Conservation (phyloP, 257 asterid genomes). For the Ophiorrhiza pumila region DNA sequence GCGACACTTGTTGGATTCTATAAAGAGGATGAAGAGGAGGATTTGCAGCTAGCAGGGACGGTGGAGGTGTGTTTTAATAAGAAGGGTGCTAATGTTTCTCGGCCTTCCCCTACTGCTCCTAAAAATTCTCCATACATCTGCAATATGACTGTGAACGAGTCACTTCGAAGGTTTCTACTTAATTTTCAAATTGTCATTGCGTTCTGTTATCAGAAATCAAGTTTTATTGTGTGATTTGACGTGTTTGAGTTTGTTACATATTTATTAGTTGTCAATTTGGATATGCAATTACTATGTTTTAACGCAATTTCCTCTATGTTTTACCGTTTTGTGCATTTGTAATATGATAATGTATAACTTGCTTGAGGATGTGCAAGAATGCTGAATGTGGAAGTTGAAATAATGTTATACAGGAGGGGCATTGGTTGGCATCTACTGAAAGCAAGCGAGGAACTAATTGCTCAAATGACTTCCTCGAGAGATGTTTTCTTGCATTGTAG, state of each 20-base stretch:
- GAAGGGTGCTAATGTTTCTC: conserved; percentile 70
- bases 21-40: conserved; percentile 65
- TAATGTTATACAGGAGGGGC: conserved; percentile 66
- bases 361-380: background rate
- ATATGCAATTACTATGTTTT: background rate
- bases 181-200: background rate
- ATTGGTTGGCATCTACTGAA: conserved; percentile 88
- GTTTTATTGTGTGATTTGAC: background rate
- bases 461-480: conserved; percentile 63
- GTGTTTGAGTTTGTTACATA: background rate
- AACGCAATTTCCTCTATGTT: background rate
- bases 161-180: conserved; percentile 57
- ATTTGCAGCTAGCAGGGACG: conserved; percentile 80
- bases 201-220: background rate
- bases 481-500: conserved; percentile 90
- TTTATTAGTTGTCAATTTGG: background rate
- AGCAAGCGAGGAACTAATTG: conserved; percentile 81
- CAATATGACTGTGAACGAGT: conserved; percentile 86
- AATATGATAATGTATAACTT: background rate
- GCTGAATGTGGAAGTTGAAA: background rate
- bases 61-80: conserved; percentile 72
- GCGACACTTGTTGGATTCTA: conserved; percentile 81
- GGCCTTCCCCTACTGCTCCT: conserved; percentile 85
- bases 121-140: conserved; percentile 78
- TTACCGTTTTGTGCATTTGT: background rate